Conservation (phyloP, 441 rosid species). For the Erodium texanum region DNA sequence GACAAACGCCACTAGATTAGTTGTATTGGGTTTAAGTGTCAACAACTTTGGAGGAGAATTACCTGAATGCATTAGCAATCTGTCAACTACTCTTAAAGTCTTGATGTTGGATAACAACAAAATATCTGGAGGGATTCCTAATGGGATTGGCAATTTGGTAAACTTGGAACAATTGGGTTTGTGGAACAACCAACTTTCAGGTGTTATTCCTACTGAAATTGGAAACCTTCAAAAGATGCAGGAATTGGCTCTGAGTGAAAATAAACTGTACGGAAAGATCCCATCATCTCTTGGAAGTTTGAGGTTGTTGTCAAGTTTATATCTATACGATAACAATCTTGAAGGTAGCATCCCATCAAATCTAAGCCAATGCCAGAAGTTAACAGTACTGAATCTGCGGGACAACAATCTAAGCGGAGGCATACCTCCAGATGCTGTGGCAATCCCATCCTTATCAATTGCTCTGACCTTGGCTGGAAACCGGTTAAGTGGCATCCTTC, state of each 20-base stretch:
- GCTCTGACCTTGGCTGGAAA: constrained; percentile 1
- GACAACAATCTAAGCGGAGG: constrained; percentile 15
- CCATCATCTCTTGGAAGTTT: constrained; percentile 19
- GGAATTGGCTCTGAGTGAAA: neutral
- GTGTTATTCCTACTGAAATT: constrained; percentile 7
- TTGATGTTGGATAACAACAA: neutral
- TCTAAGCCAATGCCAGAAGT: constrained; percentile 8
- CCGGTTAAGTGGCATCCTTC: constrained; percentile 15
- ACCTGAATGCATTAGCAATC: constrained; percentile 19
- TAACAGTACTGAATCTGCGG: neutral
- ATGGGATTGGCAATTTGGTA: constrained; percentile 6
- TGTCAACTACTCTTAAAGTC: neutral
- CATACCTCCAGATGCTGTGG: constrained; percentile 12
- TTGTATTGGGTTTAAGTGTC: accelerated
- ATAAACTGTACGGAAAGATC: constrained; percentile 9
- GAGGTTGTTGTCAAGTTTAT: neutral
- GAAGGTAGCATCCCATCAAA: constrained; percentile 14
- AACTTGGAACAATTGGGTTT: neutral
- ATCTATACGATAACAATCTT: constrained; percentile 5
- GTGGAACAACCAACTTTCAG: constrained; percentile 4
- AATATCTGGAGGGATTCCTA: constrained; percentile 15
- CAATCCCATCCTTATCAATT: neutral
- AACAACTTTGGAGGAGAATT: constrained; percentile 22
- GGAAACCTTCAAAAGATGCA: constrained; percentile 9
- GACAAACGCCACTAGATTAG: constrained; percentile 14